Conservation (phyloP, 768 basidiomycete species). For the Suillus discolor region DNA sequence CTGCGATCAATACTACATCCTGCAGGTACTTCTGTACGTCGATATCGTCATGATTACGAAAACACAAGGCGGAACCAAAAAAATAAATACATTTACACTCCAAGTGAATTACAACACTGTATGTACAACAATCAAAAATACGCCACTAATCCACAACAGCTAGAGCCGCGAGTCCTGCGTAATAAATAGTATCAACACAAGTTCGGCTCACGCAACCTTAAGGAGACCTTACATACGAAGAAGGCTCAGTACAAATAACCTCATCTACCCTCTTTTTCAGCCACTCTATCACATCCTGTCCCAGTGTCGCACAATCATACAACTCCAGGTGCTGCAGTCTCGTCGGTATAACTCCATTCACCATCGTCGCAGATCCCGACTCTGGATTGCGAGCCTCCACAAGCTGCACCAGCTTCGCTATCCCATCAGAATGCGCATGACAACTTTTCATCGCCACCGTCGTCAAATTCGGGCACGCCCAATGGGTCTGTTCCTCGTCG, state of each 20-base stretch:
- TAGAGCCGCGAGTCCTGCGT: constrained; percentile 12
- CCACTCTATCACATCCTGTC: constrained; percentile 73
- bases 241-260: constrained; percentile 62
- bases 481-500: constrained; percentile 59
- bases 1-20: no score
- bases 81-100: constrained; percentile 1
- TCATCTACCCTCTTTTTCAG: constrained; percentile 60
- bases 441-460: constrained; percentile 65
- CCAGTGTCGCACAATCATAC: constrained; percentile 65
- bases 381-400: constrained; percentile 73
- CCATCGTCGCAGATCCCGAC: constrained; percentile 34
- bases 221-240: constrained; percentile 45
- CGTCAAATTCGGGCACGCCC: constrained; percentile 66
- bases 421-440: constrained; percentile 63
- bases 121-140: constrained; percentile 14
- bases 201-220: constrained; percentile 11
- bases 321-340: constrained; percentile 62
- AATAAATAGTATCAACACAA: constrained; percentile 4
- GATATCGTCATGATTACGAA: neutral
- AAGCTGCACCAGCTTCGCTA: constrained; percentile 69
- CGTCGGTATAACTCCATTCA: constrained; percentile 51
- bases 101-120: neutral
- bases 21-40: no score
- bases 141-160: constrained; percentile 3
- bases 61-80: neutral